Base-by-base conservation (phyloP, 2,329 filamentous ascomycete genomes). In the Monosporascus ibericus region DNA sequence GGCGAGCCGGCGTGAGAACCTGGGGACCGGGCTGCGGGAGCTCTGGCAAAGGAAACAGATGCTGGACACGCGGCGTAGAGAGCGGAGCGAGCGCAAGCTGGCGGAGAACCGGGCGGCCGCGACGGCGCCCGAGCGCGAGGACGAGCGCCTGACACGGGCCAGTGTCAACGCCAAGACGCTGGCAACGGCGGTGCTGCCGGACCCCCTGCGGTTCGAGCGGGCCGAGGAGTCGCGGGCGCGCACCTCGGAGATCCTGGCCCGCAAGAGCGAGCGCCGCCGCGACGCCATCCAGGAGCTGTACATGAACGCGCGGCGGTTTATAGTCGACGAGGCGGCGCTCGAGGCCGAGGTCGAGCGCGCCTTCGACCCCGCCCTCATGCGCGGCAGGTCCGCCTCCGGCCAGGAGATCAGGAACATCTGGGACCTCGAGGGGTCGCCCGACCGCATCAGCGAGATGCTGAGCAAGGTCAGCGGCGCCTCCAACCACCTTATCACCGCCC, bases 261-360 rank as follows among this genome's bases (percentile, higher is more conserved):
- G 73, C 50, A 84, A 84, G 65, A 75, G 77, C 44, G 77, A 84
- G 53, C 76, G 78, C 50, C 81, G 87, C 48, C 78, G 81, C 55
- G 83, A 92, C 59, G 80, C 86, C 17, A 73, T 99, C 30, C 90
- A 96, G 71, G 85, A 89, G 53, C 80, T 99, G 14, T 99, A 99
- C 72, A 88, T 94, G 73, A 88, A 91, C 61, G 91, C 94, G 5
- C 82, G 87, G 25, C 76, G 82, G 39, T 99, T 97, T 72, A 96
- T 99, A 66, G 85, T 90, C 18, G 85, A 80, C 24, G 91, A 95
- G 68, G 73, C 79, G 48, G 86, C 95, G 68, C 80, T 99, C 36
- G 80, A 88, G 60, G 75, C 76, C 17, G 80, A 84, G 58, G 85
- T 96, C 52, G 87, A 95, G 22, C 73, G 78, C 57, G 77, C 86